Evolutionary conservation across 371 early-diverging fungal genomes (phyloP).

Genomic region (Nematocida parisii): DNA sequence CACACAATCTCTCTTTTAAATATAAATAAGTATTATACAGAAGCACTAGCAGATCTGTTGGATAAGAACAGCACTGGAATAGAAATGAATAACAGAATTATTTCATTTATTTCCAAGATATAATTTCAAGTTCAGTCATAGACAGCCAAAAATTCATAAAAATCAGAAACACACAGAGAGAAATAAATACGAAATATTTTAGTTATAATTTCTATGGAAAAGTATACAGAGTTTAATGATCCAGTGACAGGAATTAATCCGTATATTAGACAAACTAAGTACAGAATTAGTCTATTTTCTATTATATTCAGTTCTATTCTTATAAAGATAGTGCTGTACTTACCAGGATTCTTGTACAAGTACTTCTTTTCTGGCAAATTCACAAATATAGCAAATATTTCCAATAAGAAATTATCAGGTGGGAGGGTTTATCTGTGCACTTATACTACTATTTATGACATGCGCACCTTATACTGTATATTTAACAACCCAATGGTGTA

Average conservation of each 20-base stretch:
- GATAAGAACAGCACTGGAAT: constrained; percentile 6
- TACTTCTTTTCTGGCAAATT: neutral
- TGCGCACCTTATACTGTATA: neutral
- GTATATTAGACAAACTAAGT: constrained; percentile 25
- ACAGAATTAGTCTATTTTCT: neutral
- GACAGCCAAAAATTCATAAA: neutral
- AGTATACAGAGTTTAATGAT: constrained; percentile 58
- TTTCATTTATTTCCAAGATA: constrained; percentile 10
- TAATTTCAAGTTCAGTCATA: neutral
- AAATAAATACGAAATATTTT: constrained; percentile 7
- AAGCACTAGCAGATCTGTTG: constrained; percentile 6
- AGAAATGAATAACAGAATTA: constrained; percentile 5
- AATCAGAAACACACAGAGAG: neutral
- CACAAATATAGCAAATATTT: neutral
- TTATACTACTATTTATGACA: constrained; percentile 38
- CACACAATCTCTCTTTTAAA: neutral
- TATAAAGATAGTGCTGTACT: neutral
- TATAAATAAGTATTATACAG: constrained; percentile 52
- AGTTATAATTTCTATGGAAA: constrained; percentile 44
- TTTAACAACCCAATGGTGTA: constrained; percentile 1
- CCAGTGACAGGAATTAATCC: constrained; percentile 57
- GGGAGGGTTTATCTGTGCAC: constrained; percentile 18
- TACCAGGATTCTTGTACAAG: constrained; percentile 25
- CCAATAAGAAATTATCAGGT: neutral
- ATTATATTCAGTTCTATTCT: neutral